Base-by-base conservation (phyloP, 2,329 filamentous ascomycete species). In the Arachnomyces sp. region DNA sequence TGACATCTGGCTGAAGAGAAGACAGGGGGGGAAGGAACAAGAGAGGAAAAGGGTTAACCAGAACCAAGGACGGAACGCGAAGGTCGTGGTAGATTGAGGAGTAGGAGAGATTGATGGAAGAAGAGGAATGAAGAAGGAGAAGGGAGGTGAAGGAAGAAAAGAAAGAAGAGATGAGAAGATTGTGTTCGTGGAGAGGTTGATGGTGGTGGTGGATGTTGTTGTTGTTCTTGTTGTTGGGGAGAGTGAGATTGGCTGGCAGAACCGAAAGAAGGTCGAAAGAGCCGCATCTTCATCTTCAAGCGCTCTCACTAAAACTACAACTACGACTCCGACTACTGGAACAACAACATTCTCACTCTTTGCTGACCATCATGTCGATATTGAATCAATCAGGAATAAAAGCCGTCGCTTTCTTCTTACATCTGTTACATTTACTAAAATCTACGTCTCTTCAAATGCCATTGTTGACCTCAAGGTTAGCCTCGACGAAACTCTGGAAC, bases 41-140 rank as follows among this genome's bases (percentile, higher is more conserved):
- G 25, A 25, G 21, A 25, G 32, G 15, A 14, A 13, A 28, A 16
- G 31, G 7, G 28, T 15, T 17, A 29, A 34, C 34, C 9, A 35
- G 31, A 31, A 32, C 21, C 28, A 16, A 21, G 6, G 25, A 38
- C n/a, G 35, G 28, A 34, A 16, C 25, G n/a, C 8, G 38, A 18
- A 28, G 16, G 38, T 31, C 37, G 30, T 39, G 31, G 36, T 30
- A 35, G 34, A 46, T 37, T 42, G 42, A 40, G 40, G 40, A 39
- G 37, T 40, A 42, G 40, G 44, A 42, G 41, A 44, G 33, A 39
- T 43, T 38, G 34, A 31, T 16, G 30, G 34, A 7, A 21, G 13
- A 9, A 18, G 18, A 16, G 21, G 17, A 5, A 35, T 38, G 17
- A 34, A 34, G 15, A 39, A 29, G 11, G 33, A 31, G 8, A 18